These are phyloP conservation scores for Diaporthe amygdali DNA, from an alignment of 2,329 filamentous ascomycete genomes.

Conservation along the genomic window DNA sequence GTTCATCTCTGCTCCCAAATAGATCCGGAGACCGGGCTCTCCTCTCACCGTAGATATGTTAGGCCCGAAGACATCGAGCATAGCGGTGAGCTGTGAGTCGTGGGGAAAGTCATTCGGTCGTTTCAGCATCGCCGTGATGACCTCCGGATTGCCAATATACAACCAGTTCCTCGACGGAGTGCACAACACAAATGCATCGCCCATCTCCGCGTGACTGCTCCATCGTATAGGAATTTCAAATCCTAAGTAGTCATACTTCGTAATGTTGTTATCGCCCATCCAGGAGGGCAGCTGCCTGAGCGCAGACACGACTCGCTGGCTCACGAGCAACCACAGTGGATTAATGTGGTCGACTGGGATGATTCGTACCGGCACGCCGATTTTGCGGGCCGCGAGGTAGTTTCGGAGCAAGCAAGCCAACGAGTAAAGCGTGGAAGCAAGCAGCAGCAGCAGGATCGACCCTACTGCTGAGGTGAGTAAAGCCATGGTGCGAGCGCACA, in stretches of 20 bases:
- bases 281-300: conserved; percentile 30
- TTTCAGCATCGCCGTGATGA: conserved; percentile 18
- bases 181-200: conserved; percentile 29
- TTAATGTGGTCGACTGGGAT: conserved; percentile 38
- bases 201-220: conserved; percentile 30
- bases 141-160: conserved; percentile 26
- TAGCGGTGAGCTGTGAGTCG: conserved; percentile 21
- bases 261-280: conserved; percentile 35
- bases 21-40: accelerated
- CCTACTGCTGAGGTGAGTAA: neutral
- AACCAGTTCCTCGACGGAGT: conserved; percentile 27
- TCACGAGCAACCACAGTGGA: conserved; percentile 36
- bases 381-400: conserved; percentile 31
- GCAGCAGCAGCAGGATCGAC: neutral
- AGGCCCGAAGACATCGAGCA: conserved; percentile 28
- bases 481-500: neutral
- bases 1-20: too few species aligned
- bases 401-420: conserved; percentile 18
- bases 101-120: conserved; percentile 28
- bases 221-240: conserved; percentile 23
- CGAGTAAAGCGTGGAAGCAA: conserved; percentile 1
- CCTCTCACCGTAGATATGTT: conserved; percentile 26
- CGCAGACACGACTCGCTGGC: conserved; percentile 30
- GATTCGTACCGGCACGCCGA: conserved; percentile 37
- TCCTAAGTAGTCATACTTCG: conserved; percentile 36